A percentile compares a stretch with the other conserved stretches of the same genome.
phyloP scores from a whole-genome alignment of 768 basidiomycete genomes.

The Amanita rimosa region DNA sequence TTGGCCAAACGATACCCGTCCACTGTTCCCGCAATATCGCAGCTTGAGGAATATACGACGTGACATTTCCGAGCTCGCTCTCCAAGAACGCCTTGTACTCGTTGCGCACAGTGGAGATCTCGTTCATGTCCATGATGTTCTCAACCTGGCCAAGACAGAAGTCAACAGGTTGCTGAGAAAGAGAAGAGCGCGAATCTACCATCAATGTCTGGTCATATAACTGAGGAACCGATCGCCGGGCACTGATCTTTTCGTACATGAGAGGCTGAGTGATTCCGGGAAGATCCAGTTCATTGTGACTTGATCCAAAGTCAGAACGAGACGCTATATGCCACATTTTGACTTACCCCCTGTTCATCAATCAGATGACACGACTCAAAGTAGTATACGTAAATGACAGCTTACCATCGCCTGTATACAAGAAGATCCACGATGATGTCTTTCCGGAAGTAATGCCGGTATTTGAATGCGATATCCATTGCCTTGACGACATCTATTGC shows the following conservation, averaged over 20 bases:
- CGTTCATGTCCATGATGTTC: constrained; percentile 37
- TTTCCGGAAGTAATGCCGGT: constrained; percentile 80
- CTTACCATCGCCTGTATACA: constrained; percentile 76
- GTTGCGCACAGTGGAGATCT: constrained; percentile 38
- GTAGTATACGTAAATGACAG: background rate
- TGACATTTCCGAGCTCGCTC: constrained; percentile 38
- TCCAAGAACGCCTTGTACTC: constrained; percentile 57
- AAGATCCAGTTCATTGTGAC: constrained; percentile 85
- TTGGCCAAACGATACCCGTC: constrained; percentile 56
- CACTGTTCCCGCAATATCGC: constrained; percentile 62
- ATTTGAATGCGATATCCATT: constrained; percentile 81
- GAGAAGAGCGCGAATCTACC: constrained; percentile 23
- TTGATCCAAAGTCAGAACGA: constrained; percentile 13
- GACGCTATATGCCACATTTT: background rate
- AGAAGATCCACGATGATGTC: constrained; percentile 86
- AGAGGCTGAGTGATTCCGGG: constrained; percentile 80
- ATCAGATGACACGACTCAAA: background rate
- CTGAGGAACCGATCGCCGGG: constrained; percentile 65
- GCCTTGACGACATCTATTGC: constrained; percentile 68
- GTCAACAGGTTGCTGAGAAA: constrained; percentile 17
- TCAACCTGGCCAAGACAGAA: constrained; percentile 16
- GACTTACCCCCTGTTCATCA: constrained; percentile 26
- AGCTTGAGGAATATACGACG: constrained; percentile 34
- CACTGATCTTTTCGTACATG: constrained; percentile 85
- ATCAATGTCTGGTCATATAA: constrained; percentile 74